phyloP scores from a whole-genome alignment of 768 basidiomycete species.

The Suillus weaverae region DNA sequence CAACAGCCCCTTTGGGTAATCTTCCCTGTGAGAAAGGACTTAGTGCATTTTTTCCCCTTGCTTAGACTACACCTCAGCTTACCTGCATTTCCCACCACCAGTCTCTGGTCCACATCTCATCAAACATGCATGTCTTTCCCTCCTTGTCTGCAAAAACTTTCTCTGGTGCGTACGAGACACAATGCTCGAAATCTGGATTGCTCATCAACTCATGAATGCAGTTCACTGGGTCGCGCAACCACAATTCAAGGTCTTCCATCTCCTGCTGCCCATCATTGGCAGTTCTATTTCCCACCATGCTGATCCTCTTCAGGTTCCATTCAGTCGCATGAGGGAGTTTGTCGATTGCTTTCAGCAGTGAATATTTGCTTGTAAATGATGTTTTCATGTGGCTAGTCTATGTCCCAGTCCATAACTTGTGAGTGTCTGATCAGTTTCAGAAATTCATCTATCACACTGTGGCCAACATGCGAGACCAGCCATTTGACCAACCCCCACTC shows the following conservation, averaged over 20 bases:
- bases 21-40: neutral
- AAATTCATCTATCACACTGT: constrained; percentile 21
- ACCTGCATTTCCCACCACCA: constrained; percentile 42
- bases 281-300: constrained; percentile 8
- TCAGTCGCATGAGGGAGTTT: constrained; percentile 12
- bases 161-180: constrained; percentile 30
- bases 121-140: constrained; percentile 24
- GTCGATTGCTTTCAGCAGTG: constrained; percentile 6
- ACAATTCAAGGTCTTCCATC: constrained; percentile 21
- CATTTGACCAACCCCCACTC: constrained; percentile 23
- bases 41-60: neutral
- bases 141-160: constrained; percentile 21
- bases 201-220: constrained; percentile 27
- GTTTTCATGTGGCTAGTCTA: neutral
- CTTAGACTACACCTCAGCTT: neutral
- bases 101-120: constrained; percentile 39
- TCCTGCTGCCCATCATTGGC: constrained; percentile 9
- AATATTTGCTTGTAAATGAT: constrained; percentile 2
- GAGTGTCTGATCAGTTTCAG: constrained; percentile 9
- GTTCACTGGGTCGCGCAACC: constrained; percentile 26
- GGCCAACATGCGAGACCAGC: constrained; percentile 20
- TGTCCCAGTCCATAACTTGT: neutral
- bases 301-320: constrained; percentile 18
- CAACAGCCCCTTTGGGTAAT: too few relatives aligned
- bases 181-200: constrained; percentile 29